Evolutionary conservation across 305 asterid genomes (phyloP).

Genomic region (Ilex paraguariensis): DNA sequence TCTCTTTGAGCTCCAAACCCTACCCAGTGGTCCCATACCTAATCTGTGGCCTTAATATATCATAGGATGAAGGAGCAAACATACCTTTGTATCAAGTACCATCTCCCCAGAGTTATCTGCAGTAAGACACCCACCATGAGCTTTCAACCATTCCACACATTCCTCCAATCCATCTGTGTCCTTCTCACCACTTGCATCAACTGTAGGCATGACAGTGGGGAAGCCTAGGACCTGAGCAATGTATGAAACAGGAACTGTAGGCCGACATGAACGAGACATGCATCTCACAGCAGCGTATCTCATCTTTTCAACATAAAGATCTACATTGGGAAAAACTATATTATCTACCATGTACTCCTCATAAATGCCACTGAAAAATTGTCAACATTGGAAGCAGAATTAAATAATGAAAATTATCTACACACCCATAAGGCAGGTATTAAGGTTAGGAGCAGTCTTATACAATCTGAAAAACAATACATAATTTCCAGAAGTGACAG

Average conservation of each 20-base stretch:
- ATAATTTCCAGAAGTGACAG: constrained; percentile 90
- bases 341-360: constrained; percentile 2
- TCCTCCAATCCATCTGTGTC: constrained; percentile 70
- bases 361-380: not conserved
- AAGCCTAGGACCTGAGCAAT: constrained; percentile 81
- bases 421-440: constrained; percentile 89
- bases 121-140: constrained; percentile 87
- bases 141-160: constrained; percentile 93
- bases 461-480: constrained; percentile 85
- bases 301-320: constrained; percentile 95
- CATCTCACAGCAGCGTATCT: constrained; percentile 92
- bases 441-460: constrained; percentile 83
- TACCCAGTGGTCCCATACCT: too few species aligned
- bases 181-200: constrained; percentile 50
- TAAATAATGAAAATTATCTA: not conserved
- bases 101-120: constrained; percentile 67
- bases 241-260: constrained; percentile 78
- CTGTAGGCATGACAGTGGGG: constrained; percentile 34
- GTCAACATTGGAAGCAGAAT: not conserved
- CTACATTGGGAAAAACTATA: constrained; percentile 38
- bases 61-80: constrained; percentile 1
- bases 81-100: constrained; percentile 81
- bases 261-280: constrained; percentile 94
- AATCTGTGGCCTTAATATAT: not conserved
- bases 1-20: too few species aligned